Conservation (phyloP, 495 filamentous ascomycete genomes). For the Aspergillus avenaceus region DNA sequence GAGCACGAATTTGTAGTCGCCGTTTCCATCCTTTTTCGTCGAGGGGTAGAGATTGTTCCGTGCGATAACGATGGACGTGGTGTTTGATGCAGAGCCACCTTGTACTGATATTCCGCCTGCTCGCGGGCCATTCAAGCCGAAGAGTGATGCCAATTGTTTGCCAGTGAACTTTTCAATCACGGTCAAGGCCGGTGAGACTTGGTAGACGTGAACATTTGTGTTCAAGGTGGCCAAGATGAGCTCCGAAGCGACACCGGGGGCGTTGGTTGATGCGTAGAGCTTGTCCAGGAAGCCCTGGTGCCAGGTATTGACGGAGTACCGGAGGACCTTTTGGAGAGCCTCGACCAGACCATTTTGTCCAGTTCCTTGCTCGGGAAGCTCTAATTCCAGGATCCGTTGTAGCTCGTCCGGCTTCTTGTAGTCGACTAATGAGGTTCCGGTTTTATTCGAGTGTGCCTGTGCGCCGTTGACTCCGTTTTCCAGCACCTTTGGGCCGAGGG, state of each 20-base stretch:
- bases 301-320: slow-evolving; percentile 93
- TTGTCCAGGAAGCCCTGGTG: slow-evolving; percentile 94
- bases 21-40: slow-evolving; percentile 70
- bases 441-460: slow-evolving; percentile 37
- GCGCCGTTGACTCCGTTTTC: slow-evolving; percentile 43
- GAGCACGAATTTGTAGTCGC: slow-evolving; percentile 61
- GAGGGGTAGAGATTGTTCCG: slow-evolving; percentile 78
- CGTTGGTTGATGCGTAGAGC: slow-evolving; percentile 80
- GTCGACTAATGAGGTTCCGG: slow-evolving; percentile 63
- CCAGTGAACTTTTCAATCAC: slow-evolving; percentile 80
- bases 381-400: slow-evolving; percentile 56
- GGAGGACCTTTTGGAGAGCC: slow-evolving; percentile 61
- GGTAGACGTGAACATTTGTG: slow-evolving; percentile 86
- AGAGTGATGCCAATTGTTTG: slow-evolving; percentile 63
- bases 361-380: slow-evolving; percentile 59
- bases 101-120: slow-evolving; percentile 85
- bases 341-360: slow-evolving; percentile 70
- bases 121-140: slow-evolving; percentile 67
- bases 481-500: slow-evolving; percentile 39
- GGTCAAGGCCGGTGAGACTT: slow-evolving; percentile 84
- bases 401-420: slow-evolving; percentile 68
- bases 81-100: slow-evolving; percentile 82
- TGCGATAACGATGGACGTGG: slow-evolving; percentile 82
- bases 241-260: slow-evolving; percentile 79
- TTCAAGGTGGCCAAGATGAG: slow-evolving; percentile 79